Conservation (phyloP, 345 rosid species). For the Microcos paniculata region DNA sequence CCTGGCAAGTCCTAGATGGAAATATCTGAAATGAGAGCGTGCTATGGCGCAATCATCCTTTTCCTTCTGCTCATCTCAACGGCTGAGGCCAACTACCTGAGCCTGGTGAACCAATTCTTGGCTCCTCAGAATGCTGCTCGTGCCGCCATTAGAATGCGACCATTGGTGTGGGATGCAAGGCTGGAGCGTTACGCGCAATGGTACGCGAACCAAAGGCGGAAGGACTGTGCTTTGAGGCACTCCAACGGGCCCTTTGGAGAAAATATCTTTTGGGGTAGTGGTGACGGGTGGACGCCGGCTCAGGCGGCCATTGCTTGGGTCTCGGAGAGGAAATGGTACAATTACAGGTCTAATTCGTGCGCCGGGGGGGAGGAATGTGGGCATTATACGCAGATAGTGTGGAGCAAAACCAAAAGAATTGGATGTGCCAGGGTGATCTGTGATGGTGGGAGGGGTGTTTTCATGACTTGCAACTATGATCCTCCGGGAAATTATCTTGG, state of each 20-base stretch:
- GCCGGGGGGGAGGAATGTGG: constrained; percentile 60
- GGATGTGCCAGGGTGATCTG: constrained; percentile 77
- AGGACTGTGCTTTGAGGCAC: constrained; percentile 66
- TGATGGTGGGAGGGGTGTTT: constrained; percentile 53
- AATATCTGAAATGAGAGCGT: constrained; percentile 20
- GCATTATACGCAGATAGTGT: constrained; percentile 88
- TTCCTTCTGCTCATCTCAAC: constrained; percentile 18
- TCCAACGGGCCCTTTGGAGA: constrained; percentile 88
- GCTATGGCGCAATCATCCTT: constrained; percentile 1
- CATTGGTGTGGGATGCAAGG: constrained; percentile 56
- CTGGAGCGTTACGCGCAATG: constrained; percentile 51
- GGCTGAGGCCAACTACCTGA: constrained; percentile 3
- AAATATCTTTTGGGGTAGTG: constrained; percentile 97
- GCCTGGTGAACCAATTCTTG: constrained; percentile 44
- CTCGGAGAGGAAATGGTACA: constrained; percentile 57
- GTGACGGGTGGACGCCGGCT: constrained; percentile 59
- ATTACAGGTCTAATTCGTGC: constrained; percentile 60
- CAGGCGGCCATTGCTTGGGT: constrained; percentile 73
- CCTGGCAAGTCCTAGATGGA: constrained; percentile 2
- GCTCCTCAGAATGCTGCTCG: constrained; percentile 76
- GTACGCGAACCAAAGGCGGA: constrained; percentile 65
- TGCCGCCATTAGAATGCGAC: constrained; percentile 39
- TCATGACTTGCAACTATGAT: constrained; percentile 90
- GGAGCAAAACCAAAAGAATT: constrained; percentile 56
- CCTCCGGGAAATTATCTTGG: constrained; percentile 95